Evolutionary conservation across 169 alveolate species (phyloP).

Genomic region (Plasmodium coatneyi): DNA sequence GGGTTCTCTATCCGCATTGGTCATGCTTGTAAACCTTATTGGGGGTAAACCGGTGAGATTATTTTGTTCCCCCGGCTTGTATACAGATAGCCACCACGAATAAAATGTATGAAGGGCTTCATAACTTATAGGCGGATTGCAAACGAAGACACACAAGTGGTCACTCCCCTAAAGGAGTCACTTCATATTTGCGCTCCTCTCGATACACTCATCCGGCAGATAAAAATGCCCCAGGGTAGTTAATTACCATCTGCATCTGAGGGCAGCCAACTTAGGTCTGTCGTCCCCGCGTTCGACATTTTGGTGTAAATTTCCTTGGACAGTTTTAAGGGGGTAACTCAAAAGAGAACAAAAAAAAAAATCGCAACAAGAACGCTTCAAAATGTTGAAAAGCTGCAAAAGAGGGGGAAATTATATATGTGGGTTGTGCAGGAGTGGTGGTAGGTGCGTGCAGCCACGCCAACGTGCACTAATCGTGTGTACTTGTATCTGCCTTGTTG

Average conservation of each 20-base stretch:
- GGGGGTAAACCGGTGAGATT: neutral
- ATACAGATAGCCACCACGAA: neutral
- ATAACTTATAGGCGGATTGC: neutral
- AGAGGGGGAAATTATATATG: neutral
- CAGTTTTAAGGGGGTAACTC: neutral
- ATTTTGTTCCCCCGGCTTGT: neutral
- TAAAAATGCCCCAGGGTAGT: neutral
- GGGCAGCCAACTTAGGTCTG: conserved; percentile 87
- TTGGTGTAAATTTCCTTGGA: conserved; percentile 7
- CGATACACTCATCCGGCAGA: neutral
- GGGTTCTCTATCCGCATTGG: neutral
- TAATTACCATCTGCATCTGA: conserved; percentile 85
- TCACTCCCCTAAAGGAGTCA: neutral
- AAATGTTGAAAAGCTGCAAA: neutral
- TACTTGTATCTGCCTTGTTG: neutral
- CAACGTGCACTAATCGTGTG: neutral
- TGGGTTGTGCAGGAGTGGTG: neutral
- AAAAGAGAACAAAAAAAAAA: neutral
- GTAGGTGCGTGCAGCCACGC: neutral
- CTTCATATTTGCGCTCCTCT: neutral
- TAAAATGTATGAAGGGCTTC: neutral
- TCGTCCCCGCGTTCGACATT: conserved; percentile 71
- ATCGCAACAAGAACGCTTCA: neutral
- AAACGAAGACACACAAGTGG: neutral
- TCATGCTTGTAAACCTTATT: neutral